Conservation (phyloP, 345 rosid species). For the Capsella bursapastoris region DNA sequence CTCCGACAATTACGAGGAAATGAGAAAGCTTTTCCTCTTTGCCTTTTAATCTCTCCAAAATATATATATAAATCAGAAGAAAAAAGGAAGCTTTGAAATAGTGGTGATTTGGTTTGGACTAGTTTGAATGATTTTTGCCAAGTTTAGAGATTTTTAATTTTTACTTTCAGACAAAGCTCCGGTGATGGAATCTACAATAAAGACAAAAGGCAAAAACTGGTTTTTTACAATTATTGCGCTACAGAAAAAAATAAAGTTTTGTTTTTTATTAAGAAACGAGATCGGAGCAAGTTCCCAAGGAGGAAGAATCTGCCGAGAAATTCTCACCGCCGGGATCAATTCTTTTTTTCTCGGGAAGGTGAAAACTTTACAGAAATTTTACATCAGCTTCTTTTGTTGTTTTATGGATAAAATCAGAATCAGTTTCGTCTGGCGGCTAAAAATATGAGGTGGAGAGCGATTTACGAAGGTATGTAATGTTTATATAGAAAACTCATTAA, state of each 20-base stretch:
- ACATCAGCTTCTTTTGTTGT: background rate
- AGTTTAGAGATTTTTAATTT: conserved; percentile 23
- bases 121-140: conserved; percentile 27
- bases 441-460: conserved; percentile 20
- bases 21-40: conserved; percentile 6
- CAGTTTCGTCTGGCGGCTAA: conserved; percentile 29
- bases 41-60: background rate
- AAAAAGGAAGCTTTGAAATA: conserved; percentile 28
- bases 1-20: conserved; percentile 21
- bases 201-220: conserved; percentile 10
- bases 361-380: background rate
- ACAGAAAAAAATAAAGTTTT: conserved; percentile 5
- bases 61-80: conserved; percentile 28
- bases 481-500: conserved; percentile 18
- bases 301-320: conserved; percentile 28
- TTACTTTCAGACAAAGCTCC: conserved; percentile 20
- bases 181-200: conserved; percentile 37
- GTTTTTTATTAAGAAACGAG: background rate
- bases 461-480: conserved; percentile 29
- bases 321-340: conserved; percentile 30
- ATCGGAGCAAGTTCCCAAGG: conserved; percentile 33
- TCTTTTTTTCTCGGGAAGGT: conserved; percentile 1
- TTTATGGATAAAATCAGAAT: too few relatives aligned
- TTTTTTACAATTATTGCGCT: conserved; percentile 23
- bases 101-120: conserved; percentile 24